A percentile compares a stretch with the other conserved stretches of the same genome.
Conservation (phyloP, 148 eudicot genomes). For the Silene uniflora region DNA sequence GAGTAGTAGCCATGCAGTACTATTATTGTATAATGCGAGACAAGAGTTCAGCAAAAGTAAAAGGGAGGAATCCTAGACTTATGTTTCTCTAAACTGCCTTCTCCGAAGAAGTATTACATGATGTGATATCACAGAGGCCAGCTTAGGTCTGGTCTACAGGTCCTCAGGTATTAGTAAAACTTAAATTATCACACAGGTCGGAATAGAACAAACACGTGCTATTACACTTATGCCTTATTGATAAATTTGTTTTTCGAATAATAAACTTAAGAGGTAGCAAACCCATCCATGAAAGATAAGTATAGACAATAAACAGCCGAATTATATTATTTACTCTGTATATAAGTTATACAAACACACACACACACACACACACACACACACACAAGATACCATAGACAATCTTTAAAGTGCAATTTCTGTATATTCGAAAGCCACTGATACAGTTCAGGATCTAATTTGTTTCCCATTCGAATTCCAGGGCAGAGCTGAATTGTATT, state of each 20-base stretch:
- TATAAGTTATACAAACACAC: background rate
- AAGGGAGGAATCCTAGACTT: background rate
- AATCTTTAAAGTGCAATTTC: conserved; percentile 3
- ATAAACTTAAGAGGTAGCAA: background rate
- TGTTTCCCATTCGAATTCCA: conserved; percentile 67
- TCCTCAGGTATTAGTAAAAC: too few relatives aligned
- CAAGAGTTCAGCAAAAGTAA: background rate
- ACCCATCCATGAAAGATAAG: background rate
- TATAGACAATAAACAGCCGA: background rate
- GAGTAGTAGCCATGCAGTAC: background rate
- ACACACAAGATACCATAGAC: conserved; percentile 6
- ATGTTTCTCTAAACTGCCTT: too few relatives aligned
- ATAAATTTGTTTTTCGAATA: background rate
- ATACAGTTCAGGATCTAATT: conserved; percentile 21
- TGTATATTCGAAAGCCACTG: conserved; percentile 1
- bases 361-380: background rate
- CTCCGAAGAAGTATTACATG: too few relatives aligned
- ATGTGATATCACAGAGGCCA: too few relatives aligned
- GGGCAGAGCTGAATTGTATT: conserved; percentile 20
- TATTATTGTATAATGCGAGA: background rate
- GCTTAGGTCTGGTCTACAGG: too few relatives aligned
- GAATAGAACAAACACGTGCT: too few relatives aligned
- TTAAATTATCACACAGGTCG: too few relatives aligned
- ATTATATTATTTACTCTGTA: background rate
- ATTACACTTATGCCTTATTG: too few relatives aligned